Evolutionary conservation across 2,329 filamentous ascomycete genomes (phyloP).

Genomic region (Chalaropsis ovoidea): DNA sequence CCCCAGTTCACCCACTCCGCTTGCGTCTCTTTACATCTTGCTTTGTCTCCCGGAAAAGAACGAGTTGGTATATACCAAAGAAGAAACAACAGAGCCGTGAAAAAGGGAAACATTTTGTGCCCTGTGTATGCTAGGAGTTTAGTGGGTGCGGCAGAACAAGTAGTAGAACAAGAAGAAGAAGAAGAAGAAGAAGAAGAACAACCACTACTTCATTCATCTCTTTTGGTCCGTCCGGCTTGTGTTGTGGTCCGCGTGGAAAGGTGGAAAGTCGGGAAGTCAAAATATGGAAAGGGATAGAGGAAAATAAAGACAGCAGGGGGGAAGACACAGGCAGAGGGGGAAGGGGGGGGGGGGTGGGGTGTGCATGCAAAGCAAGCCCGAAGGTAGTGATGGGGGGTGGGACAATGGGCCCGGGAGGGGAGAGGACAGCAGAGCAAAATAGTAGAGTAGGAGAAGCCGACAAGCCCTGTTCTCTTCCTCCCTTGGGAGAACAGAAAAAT

Average conservation of each 20-base stretch:
- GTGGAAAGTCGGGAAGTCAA: neutral
- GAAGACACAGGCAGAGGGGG: neutral
- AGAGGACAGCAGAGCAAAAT: neutral
- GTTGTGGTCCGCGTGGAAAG: neutral
- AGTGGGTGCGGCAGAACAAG: neutral
- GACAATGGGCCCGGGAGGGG: neutral
- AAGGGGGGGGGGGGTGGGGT: too few relatives aligned
- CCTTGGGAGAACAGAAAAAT: too few relatives aligned
- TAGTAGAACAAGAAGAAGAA: neutral
- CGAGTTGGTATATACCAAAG: neutral
- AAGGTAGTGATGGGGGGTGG: too few relatives aligned
- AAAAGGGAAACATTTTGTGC: neutral
- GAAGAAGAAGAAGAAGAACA: neutral
- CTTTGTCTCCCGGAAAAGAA: neutral
- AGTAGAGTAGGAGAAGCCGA: too few relatives aligned
- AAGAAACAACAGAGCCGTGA: neutral
- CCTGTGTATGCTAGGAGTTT: neutral
- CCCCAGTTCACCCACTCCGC: too few relatives aligned
- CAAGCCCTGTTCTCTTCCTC: too few relatives aligned
- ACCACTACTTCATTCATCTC: neutral
- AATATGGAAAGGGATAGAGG: neutral
- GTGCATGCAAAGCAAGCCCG: neutral
- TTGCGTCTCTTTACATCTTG: too few relatives aligned
- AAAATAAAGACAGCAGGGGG: neutral
- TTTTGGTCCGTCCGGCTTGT: too few relatives aligned